These are phyloP conservation scores for Yamadazyma oceani DNA, from an alignment of 1,139 yeast genomes.

Conservation along the genomic window DNA sequence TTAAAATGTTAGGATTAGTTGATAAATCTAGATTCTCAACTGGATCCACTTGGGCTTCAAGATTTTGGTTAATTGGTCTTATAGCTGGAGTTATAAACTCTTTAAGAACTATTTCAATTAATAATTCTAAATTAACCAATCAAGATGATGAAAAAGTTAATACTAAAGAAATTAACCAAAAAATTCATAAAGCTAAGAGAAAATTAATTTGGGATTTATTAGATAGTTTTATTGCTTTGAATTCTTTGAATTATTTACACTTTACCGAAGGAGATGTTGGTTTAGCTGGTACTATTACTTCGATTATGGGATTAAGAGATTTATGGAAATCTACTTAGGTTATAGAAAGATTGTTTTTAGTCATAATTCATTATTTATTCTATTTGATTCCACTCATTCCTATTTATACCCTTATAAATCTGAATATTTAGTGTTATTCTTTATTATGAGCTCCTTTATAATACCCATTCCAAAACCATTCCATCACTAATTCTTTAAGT, in stretches of 20 bases:
- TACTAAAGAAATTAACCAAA: slow-evolving; percentile 25
- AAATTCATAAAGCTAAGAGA: slow-evolving; percentile 50
- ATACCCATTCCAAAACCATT: slow-evolving; percentile 38
- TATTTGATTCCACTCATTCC: no score
- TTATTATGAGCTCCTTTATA: slow-evolving; percentile 19
- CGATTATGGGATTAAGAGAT: slow-evolving; percentile 74
- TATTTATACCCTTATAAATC: no score
- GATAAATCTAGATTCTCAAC: slow-evolving; percentile 36
- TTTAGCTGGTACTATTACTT: slow-evolving; percentile 80
- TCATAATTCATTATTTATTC: not conserved
- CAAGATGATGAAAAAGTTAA: slow-evolving; percentile 37
- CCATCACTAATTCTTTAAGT: slow-evolving; percentile 26
- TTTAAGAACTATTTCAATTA: slow-evolving; percentile 38
- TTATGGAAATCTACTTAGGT: slow-evolving; percentile 50
- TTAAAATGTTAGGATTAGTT: slow-evolving; percentile 52
- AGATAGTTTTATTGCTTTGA: slow-evolving; percentile 75
- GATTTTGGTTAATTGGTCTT: slow-evolving; percentile 80
- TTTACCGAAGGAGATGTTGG: slow-evolving; percentile 83
- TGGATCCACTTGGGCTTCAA: slow-evolving; percentile 47
- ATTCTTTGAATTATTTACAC: slow-evolving; percentile 60
- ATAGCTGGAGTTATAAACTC: slow-evolving; percentile 62
- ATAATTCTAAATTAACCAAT: slow-evolving; percentile 23
- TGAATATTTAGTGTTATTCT: not conserved
- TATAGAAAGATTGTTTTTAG: no score
- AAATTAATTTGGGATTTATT: slow-evolving; percentile 78